A percentile compares a stretch with the other conserved stretches of the same genome.
These are phyloP conservation scores for Candida insectalens DNA, from an alignment of 805 yeast genomes.

Conservation along the genomic window DNA sequence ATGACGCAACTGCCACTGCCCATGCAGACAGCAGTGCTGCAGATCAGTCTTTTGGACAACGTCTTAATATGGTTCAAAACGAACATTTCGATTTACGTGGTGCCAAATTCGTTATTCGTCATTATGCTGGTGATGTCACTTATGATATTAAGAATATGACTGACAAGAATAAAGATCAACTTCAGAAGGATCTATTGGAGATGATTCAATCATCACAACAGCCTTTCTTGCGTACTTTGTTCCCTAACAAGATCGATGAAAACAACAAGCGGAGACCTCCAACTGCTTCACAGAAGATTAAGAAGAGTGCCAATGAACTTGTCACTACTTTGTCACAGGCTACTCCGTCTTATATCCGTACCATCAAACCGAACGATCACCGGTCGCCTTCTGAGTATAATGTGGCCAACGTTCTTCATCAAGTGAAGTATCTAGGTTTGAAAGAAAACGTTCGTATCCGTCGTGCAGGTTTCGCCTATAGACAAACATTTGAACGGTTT, in stretches of 20 bases:
- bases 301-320: constrained; percentile 78
- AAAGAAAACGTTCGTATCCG: constrained; percentile 95
- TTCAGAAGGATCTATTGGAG: constrained; percentile 81
- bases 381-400: constrained; percentile 88
- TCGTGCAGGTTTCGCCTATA: constrained; percentile 97
- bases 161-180: constrained; percentile 91
- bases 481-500: constrained; percentile 93
- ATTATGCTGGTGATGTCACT: constrained; percentile 97
- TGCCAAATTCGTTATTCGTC: constrained; percentile 81
- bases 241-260: constrained; percentile 57
- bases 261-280: constrained; percentile 77
- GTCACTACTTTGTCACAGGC: constrained; percentile 85
- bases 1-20: constrained; percentile 96
- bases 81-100: constrained; percentile 86
- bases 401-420: constrained; percentile 83
- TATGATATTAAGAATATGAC: constrained; percentile 88
- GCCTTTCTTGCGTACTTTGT: constrained; percentile 45
- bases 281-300: constrained; percentile 93
- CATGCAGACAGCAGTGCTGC: constrained; percentile 97
- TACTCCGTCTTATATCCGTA: constrained; percentile 94
- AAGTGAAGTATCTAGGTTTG: constrained; percentile 88
- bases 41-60: constrained; percentile 90
- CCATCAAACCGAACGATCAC: constrained; percentile 94
- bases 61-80: constrained; percentile 79
- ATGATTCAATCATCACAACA: constrained; percentile 65